phyloP scores from a whole-genome alignment of 176 grass and related monocot species.

The Areca catechu region DNA sequence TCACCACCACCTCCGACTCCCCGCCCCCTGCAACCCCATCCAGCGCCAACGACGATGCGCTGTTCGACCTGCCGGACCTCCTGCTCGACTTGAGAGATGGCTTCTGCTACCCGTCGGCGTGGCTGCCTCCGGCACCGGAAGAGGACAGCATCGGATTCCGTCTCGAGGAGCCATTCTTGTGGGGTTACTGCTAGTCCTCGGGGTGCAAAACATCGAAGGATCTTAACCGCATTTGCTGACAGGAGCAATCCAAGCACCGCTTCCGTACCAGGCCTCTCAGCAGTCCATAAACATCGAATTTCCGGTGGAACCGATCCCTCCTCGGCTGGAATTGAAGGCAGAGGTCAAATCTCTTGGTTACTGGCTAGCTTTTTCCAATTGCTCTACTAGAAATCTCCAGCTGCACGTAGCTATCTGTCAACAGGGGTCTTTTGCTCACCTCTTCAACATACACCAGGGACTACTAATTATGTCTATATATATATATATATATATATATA shows the following conservation, averaged over 20 bases:
- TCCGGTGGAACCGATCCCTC: no score
- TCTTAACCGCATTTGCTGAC: background rate
- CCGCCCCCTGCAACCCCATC: background rate
- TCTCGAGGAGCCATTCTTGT: slow-evolving; percentile 20
- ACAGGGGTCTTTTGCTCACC: no score
- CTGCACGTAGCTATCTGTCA: no score
- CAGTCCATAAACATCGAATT: no score
- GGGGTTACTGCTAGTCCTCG: slow-evolving; percentile 1
- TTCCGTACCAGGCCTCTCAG: background rate
- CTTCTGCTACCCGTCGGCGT: background rate
- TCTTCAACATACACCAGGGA: no score
- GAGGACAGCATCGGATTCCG: slow-evolving; percentile 10
- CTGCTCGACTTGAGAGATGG: background rate
- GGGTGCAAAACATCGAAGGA: background rate
- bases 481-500: background rate
- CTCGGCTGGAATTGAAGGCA: no score
- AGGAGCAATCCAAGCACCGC: background rate
- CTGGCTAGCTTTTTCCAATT: no score
- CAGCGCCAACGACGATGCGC: slow-evolving; percentile 9
- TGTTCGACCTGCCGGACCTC: slow-evolving; percentile 20
- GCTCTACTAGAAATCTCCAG: no score
- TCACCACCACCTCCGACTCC: background rate
- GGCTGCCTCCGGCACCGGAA: background rate
- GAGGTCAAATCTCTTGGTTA: no score
- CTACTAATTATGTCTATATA: background rate